Conservation (phyloP, 2,329 filamentous ascomycete species). For the Biscogniauxia mediterranea region DNA sequence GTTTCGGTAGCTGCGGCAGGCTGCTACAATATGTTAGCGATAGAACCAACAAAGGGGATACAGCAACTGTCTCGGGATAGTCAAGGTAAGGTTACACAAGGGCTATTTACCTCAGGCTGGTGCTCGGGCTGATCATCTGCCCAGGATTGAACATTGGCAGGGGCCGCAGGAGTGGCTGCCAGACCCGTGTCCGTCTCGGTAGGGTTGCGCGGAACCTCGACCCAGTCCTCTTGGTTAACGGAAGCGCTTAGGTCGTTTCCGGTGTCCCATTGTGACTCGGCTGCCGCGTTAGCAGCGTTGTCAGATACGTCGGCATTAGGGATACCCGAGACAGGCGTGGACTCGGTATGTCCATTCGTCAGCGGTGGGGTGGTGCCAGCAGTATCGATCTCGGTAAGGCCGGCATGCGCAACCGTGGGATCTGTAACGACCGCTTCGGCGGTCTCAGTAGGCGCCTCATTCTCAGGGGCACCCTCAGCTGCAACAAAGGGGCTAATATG, state of each 20-base stretch:
- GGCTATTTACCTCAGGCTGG: conserved; percentile 41
- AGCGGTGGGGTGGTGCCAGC: conserved; percentile 39
- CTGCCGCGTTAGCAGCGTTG: conserved; percentile 58
- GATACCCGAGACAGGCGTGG: conserved; percentile 33
- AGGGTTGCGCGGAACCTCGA: conserved; percentile 71
- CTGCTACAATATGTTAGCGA: conserved; percentile 20
- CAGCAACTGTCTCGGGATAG: neutral
- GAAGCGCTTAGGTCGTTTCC: conserved; percentile 45
- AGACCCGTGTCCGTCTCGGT: conserved; percentile 70
- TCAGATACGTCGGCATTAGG: conserved; percentile 53
- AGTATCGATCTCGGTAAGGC: conserved; percentile 64
- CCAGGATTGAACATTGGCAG: conserved; percentile 66
- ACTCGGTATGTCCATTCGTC: conserved; percentile 45
- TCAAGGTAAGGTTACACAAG: neutral
- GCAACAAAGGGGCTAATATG: conserved; percentile 42
- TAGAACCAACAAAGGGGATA: neutral
- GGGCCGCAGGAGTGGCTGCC: conserved; percentile 57
- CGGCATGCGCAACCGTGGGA: conserved; percentile 65
- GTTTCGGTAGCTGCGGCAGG: conserved; percentile 22
- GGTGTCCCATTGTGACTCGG: conserved; percentile 64
- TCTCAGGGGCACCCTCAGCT: conserved; percentile 33
- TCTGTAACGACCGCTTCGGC: conserved; percentile 50
- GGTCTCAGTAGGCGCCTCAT: conserved; percentile 35
- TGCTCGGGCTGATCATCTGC: conserved; percentile 72
- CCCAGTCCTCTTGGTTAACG: conserved; percentile 63